Percentiles rank a stretch among this genome's conserved stretches.
These are phyloP conservation scores for Capronia coronata DNA, from an alignment of 2,329 filamentous ascomycete species.

Conservation along the genomic window DNA sequence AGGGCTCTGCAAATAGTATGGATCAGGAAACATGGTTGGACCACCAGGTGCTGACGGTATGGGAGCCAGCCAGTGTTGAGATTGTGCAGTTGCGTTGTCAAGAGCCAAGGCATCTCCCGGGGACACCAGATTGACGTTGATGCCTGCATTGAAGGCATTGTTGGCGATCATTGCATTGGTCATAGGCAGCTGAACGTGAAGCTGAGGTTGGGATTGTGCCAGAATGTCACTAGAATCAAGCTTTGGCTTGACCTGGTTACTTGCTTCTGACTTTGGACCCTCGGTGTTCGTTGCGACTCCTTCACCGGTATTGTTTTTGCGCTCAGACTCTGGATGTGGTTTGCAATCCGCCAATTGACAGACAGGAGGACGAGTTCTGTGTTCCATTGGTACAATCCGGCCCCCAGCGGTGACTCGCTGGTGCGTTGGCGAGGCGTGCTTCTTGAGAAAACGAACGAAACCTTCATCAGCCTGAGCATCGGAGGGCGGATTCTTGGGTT, in stretches of 20 bases:
- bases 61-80: constrained; percentile 12
- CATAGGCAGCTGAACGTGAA: constrained; percentile 6
- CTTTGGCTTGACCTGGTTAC: no score
- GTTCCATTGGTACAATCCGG: constrained; percentile 43
- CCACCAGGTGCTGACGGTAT: constrained; percentile 5
- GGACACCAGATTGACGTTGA: constrained; percentile 6
- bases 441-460: constrained; percentile 43
- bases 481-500: constrained; percentile 34
- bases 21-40: constrained; percentile 8
- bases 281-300: constrained; percentile 6
- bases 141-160: constrained; percentile 1
- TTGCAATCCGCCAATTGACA: constrained; percentile 29
- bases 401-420: constrained; percentile 46
- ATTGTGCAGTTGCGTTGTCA: constrained; percentile 3
- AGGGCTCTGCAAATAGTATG: constrained; percentile 8
- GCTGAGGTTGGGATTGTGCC: not conserved
- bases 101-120: constrained; percentile 5
- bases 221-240: constrained; percentile 1
- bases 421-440: constrained; percentile 44
- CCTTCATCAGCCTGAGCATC: constrained; percentile 36
- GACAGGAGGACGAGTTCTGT: constrained; percentile 33
- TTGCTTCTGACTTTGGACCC: no score
- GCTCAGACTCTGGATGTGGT: constrained; percentile 10
- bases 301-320: constrained; percentile 20
- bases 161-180: constrained; percentile 2